Percentiles rank a stretch among this genome's conserved stretches.
Conservation (phyloP, 345 rosid species). For the Cochlearia excelsa region DNA sequence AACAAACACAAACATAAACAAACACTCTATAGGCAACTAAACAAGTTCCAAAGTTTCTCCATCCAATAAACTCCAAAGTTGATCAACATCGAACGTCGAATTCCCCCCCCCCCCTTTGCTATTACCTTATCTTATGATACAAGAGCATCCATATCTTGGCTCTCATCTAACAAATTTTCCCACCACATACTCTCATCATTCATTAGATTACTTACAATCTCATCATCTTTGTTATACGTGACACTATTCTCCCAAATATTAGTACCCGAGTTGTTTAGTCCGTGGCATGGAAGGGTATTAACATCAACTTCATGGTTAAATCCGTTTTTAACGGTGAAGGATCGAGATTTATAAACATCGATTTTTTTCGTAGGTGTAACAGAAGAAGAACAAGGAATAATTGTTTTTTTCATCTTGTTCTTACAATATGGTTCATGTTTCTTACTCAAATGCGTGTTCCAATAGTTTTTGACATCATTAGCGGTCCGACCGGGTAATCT, state of each 20-base stretch:
- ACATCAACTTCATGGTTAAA: conserved; percentile 16
- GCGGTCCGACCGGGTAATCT: conserved; percentile 56
- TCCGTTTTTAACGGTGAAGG: conserved; percentile 11
- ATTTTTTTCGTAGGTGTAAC: conserved; percentile 6
- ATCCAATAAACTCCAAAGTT: too few species aligned
- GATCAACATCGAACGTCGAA: too few species aligned
- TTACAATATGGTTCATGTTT: conserved; percentile 26
- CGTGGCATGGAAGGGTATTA: background rate
- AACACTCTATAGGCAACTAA: too few species aligned
- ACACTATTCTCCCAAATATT: conserved; percentile 8
- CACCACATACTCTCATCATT: conserved; percentile 28
- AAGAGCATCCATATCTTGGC: too few species aligned
- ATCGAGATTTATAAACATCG: conserved; percentile 33
- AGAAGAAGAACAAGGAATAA: background rate
- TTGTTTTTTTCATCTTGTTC: conserved; percentile 18
- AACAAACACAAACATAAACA: too few species aligned
- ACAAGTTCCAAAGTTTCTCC: too few species aligned
- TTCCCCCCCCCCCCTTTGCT: too few species aligned
- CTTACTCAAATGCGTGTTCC: conserved; percentile 55
- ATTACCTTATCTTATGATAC: too few species aligned
- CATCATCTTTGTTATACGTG: conserved; percentile 7
- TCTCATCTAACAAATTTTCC: conserved; percentile 24
- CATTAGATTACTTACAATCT: background rate
- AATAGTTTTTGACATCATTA: conserved; percentile 55
- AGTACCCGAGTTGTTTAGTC: background rate